Evolutionary conservation across 768 basidiomycete species (phyloP).

Genomic region (Auricularia sp.): DNA sequence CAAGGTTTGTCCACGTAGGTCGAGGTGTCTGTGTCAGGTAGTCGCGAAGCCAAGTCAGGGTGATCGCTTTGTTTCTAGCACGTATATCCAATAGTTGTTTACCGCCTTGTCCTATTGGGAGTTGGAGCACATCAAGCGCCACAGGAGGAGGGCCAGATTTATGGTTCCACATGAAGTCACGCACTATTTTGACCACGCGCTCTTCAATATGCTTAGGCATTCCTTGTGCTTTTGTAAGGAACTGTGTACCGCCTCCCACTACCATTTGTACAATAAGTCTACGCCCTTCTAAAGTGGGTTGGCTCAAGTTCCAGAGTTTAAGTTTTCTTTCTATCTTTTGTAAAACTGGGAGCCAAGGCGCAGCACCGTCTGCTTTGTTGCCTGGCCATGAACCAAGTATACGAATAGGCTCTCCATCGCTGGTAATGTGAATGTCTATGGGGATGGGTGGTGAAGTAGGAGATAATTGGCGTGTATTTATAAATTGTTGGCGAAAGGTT

Average conservation of each 20-base stretch:
- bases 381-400: background rate
- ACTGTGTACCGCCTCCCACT: background rate
- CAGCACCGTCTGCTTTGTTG: background rate
- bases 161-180: background rate
- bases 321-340: background rate
- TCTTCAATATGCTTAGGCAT: background rate
- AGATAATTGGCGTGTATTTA: background rate
- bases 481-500: background rate
- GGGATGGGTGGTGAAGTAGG: background rate
- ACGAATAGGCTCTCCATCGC: background rate
- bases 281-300: background rate
- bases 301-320: conserved; percentile 10
- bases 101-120: background rate
- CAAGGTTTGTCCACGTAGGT: background rate
- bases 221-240: background rate
- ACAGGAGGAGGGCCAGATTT: background rate
- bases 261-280: background rate
- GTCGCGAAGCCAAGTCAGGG: background rate
- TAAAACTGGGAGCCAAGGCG: background rate
- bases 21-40: background rate
- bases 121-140: background rate
- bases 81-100: background rate
- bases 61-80: background rate
- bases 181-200: background rate
- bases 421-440: background rate